Conservation (phyloP, 768 basidiomycete genomes). For the Russula lepida region DNA sequence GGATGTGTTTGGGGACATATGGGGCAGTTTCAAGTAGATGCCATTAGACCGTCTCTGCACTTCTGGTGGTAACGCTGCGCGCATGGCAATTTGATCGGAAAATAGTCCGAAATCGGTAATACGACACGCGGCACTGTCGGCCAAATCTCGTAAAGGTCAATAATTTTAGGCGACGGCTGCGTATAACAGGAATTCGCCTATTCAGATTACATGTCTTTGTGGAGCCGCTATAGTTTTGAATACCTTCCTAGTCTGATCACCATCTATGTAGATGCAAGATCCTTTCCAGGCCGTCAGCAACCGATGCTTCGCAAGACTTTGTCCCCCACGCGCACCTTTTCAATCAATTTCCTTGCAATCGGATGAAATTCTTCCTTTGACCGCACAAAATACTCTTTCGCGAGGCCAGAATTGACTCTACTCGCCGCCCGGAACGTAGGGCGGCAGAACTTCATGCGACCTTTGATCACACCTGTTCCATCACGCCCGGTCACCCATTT, state of each 20-base stretch:
- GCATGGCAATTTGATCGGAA: neutral
- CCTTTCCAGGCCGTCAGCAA: slow-evolving; percentile 19
- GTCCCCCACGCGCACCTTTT: slow-evolving; percentile 43
- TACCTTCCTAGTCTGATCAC: neutral
- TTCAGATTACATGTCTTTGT: neutral
- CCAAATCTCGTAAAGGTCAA: neutral
- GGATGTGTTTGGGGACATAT: slow-evolving; percentile 74
- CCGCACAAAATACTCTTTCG: slow-evolving; percentile 40
- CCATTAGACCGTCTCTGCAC: neutral
- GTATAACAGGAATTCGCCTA: neutral
- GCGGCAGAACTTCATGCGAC: slow-evolving; percentile 81
- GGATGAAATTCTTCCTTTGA: slow-evolving; percentile 60
- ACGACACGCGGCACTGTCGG: neutral
- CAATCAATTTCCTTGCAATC: slow-evolving; percentile 65
- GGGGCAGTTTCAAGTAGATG: slow-evolving; percentile 71
- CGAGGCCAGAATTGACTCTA: slow-evolving; percentile 46
- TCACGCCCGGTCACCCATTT: slow-evolving; percentile 61
- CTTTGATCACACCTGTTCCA: slow-evolving; percentile 54
- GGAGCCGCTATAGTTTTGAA: neutral
- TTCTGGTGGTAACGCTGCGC: neutral
- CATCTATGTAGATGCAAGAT: slow-evolving; percentile 21
- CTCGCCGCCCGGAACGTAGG: slow-evolving; percentile 50
- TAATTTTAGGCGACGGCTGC: neutral
- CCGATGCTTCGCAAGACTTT: neutral
- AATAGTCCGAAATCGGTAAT: neutral